Base-by-base conservation (phyloP, 768 basidiomycete genomes). In the Collybiopsis luxurians region DNA sequence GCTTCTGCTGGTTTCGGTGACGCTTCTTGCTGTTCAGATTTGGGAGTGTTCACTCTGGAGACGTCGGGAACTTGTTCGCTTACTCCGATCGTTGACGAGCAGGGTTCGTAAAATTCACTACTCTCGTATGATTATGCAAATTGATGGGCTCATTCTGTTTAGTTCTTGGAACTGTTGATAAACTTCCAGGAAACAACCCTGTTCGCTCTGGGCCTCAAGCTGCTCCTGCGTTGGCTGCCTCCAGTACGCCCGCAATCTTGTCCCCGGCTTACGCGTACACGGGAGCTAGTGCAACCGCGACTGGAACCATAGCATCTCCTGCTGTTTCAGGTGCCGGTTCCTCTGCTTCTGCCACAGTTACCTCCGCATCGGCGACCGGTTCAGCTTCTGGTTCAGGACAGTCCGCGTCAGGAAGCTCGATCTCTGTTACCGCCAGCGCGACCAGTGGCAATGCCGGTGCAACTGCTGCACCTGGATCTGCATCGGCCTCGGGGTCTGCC, bases 131-230 rank as follows among this genome's bases (percentile, higher is more conserved):
- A 28, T 13, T 34, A 21, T 24, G 24, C 12, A 40, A 56, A 26
- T 26, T 62, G 26, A 60, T 60, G 21, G 51, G 28, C 12, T 24
- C 26, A 24, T 40, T 26, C 45, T n/a, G 19, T 39, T 26, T 56
- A 83, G 81, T 74, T 11, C 75, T 74, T 30, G 81, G 81, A 50
- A 80, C 73, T 4, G 57, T 83, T 40, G 24, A 65, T 30, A 71
- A 72, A 34, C 77, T 83, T 34, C 81, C 81, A 2, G 81, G 81
- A 34, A 81, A 82, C 68, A 82, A 82, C 66, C 80, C 81, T 10
- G 76, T 83, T 21, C 71, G 76, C 51, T 62, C 63, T 5, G 71
- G 67, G 52, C 76, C 75, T 27, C 59, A 56, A 36, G 63, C 58
- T 34, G 78, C 76, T 6, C 65, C 67, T 2, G 63, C 69, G 55